Percentiles rank a stretch among this genome's conserved stretches.
phyloP scores from a whole-genome alignment of 2,329 filamentous ascomycete species.

The Purpureocillium lavendulum region DNA sequence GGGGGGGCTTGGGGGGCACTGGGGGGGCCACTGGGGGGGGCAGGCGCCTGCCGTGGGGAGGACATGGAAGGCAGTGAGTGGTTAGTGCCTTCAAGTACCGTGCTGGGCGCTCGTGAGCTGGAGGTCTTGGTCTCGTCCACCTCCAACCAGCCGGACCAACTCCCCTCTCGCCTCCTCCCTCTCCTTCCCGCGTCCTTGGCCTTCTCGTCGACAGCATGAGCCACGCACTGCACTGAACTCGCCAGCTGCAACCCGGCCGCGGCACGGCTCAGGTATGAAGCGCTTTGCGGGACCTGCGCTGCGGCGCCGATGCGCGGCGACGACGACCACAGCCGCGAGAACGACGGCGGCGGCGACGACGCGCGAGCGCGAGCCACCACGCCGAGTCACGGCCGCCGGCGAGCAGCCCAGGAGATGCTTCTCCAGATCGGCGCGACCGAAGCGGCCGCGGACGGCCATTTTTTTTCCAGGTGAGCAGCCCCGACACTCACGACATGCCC shows the following conservation, averaged over 20 bases:
- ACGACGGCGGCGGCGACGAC: not conserved
- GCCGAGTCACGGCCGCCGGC: not conserved
- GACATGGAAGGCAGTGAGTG: too few relatives aligned
- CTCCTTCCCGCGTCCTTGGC: too few relatives aligned
- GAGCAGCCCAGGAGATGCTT: not conserved
- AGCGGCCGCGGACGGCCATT: slow-evolving; percentile 36
- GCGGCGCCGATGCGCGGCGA: slow-evolving; percentile 16
- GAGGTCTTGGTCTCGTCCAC: too few relatives aligned
- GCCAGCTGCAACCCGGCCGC: slow-evolving; percentile 9
- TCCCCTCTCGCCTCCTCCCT: too few relatives aligned
- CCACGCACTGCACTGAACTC: slow-evolving; percentile 1
- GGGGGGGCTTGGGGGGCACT: too few relatives aligned
- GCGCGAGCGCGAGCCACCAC: not conserved
- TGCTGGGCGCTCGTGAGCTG: too few relatives aligned
- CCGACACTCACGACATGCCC: not conserved
- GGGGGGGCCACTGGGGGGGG: too few relatives aligned
- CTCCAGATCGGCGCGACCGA: not conserved
- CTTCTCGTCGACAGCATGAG: slow-evolving; percentile 6
- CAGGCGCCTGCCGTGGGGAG: too few relatives aligned
- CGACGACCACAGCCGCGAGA: not conserved
- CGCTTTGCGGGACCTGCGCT: slow-evolving; percentile 19
- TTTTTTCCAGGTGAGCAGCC: slow-evolving; percentile 46
- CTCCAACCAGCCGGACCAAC: too few relatives aligned
- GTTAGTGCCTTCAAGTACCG: too few relatives aligned
- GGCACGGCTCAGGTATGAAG: slow-evolving; percentile 23